phyloP scores from a whole-genome alignment of 75 land plant genomes.

The Isoetes taiwanensis region DNA sequence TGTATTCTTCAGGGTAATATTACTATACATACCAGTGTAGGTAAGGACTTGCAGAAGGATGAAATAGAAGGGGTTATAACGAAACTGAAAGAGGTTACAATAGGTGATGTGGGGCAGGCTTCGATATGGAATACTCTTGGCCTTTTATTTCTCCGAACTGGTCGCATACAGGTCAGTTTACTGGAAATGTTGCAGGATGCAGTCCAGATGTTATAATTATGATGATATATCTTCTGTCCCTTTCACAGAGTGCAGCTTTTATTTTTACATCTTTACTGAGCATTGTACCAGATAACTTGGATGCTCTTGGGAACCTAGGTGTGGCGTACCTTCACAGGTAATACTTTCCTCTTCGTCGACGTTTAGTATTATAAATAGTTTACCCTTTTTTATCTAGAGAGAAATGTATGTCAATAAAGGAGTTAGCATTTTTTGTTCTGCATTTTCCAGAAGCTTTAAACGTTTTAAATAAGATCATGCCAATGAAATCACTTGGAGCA shows the following conservation, averaged over 20 bases:
- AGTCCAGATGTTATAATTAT: not conserved
- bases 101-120: slow-evolving; percentile 48
- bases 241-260: slow-evolving; percentile 50
- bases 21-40: slow-evolving; percentile 22
- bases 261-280: slow-evolving; percentile 44
- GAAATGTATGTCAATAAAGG: too few species aligned
- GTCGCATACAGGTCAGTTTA: slow-evolving; percentile 45
- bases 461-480: too few species aligned
- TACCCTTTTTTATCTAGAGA: not conserved
- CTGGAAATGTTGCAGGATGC: not conserved
- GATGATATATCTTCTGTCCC: not conserved
- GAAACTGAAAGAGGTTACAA: slow-evolving; percentile 45
- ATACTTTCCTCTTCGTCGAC: not conserved
- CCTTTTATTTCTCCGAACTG: slow-evolving; percentile 50
- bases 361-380: not conserved
- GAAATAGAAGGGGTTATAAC: slow-evolving; percentile 39
- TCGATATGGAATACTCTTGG: slow-evolving; percentile 78
- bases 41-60: slow-evolving; percentile 46
- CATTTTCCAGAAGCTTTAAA: too few species aligned
- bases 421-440: too few species aligned
- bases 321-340: slow-evolving; percentile 67
- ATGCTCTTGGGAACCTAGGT: slow-evolving; percentile 77
- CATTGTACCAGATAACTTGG: slow-evolving; percentile 48
- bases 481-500: too few species aligned
- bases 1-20: slow-evolving; percentile 46